Evolutionary conservation across 2,329 filamentous ascomycete species (phyloP).

Genomic region (Colletotrichum simmondsii): DNA sequence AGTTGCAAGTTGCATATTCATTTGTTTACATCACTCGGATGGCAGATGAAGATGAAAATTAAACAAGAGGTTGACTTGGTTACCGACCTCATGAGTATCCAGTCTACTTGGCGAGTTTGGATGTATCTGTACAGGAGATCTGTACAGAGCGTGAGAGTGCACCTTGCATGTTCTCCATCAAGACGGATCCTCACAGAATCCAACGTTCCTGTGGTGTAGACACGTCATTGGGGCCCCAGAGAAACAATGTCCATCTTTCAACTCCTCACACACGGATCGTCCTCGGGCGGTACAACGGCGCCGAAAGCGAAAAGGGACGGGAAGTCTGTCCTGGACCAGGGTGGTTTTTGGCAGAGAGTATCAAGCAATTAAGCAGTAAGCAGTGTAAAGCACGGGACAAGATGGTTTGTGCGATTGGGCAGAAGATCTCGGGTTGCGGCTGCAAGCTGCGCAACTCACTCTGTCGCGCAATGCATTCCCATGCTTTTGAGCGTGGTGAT

Average conservation of each 20-base stretch:
- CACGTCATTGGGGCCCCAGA: constrained; percentile 2
- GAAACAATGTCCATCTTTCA: neutral
- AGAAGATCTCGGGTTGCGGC: neutral
- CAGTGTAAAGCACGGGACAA: neutral
- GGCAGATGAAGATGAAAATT: neutral
- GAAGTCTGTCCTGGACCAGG: neutral
- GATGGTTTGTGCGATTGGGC: neutral
- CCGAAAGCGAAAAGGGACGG: neutral
- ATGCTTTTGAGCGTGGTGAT: neutral
- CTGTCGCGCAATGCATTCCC: neutral
- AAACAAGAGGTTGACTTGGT: neutral
- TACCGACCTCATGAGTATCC: neutral
- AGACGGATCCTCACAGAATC: neutral
- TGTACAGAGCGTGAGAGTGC: neutral
- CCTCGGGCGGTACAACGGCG: neutral
- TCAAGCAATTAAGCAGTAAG: neutral
- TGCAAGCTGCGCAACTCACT: neutral
- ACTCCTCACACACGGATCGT: neutral
- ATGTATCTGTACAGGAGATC: neutral
- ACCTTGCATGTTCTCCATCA: neutral
- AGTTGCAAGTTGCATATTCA: neutral
- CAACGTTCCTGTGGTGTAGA: neutral
- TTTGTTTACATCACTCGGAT: neutral
- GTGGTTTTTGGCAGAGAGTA: neutral
- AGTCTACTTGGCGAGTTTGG: neutral